phyloP scores from a whole-genome alignment of 2,329 filamentous ascomycete species.

The Penicillium sp. region DNA sequence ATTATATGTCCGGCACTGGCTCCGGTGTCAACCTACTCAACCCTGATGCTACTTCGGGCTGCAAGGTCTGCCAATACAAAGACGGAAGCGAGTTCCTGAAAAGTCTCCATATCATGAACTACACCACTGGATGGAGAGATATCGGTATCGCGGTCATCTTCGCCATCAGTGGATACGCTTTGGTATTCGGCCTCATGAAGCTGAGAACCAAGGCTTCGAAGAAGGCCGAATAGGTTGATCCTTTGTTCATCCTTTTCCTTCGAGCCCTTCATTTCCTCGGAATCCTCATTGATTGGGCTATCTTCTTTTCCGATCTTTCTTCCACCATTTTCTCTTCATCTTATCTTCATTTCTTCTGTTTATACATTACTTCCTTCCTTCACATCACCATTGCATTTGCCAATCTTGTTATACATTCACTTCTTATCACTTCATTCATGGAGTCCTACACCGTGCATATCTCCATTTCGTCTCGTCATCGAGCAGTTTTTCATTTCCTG shows the following conservation, averaged over 20 bases:
- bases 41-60: constrained; percentile 55
- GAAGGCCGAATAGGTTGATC: constrained; percentile 31
- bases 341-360: not conserved
- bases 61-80: constrained; percentile 61
- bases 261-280: not conserved
- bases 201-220: constrained; percentile 38
- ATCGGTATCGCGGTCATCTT: constrained; percentile 60
- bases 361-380: not conserved
- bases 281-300: not conserved
- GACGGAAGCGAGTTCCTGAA: constrained; percentile 59
- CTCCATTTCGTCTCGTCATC: not conserved
- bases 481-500: not conserved
- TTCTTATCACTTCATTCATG: not conserved
- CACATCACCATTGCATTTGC: not conserved
- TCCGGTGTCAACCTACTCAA: constrained; percentile 56
- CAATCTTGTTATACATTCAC: not conserved
- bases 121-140: constrained; percentile 66
- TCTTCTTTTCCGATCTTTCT: too few relatives aligned
- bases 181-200: constrained; percentile 47
- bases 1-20: constrained; percentile 51
- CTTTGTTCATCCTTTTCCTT: not conserved
- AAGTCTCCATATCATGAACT: constrained; percentile 58
- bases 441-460: not conserved
- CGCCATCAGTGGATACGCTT: constrained; percentile 52
- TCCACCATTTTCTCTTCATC: not conserved